Base-by-base conservation (phyloP, 768 basidiomycete genomes). In the Lactarius akahatsu region DNA sequence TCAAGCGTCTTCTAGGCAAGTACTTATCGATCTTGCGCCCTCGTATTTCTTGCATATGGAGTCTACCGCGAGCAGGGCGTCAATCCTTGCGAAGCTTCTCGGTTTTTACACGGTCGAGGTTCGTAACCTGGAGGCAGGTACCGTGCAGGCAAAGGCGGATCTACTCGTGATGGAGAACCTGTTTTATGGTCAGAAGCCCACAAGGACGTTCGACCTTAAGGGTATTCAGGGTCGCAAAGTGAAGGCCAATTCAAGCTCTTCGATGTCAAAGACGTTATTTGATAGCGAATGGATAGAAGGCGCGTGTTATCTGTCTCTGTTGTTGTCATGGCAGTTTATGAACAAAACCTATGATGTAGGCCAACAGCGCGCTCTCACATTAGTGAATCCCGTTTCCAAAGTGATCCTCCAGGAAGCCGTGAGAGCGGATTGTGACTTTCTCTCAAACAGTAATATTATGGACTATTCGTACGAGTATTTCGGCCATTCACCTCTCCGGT, bases 211-310 rank as follows among this genome's bases (percentile, higher is more conserved):
- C 71, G 92, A 94, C 73, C 77, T 94, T 61, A 94, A 94, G 74
- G 92, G 92, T 3, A 93, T 94, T 43, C 87, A 87, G 63, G 88
- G 89, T 0, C 79, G 91, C 18, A 90, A 86, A 73, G 86, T 89
- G 57, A 90, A 90, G 74, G 72, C 73, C 6, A 71, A 73, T 32
- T 76, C 75, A 63, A 73, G 72, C 45, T 73, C 76, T 43, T 66
- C 76, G 55, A 57, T 77, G n/a, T 79, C 82, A 3, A 85, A 82
- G 74, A 92, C 88, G 0, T 74, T 91, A 36, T 91, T 89, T 71
- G 92, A 94, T 74, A 87, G 85, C 3, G 92, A 94, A 74, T 94
- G 91, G 91, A 86, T 92, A 40, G 90, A 94, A 77, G 86, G 88
- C 2, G 76, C 69, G 41, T 40, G 56, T 26, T 50, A 59, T 59